Evolutionary conservation across 208 protist genomes (phyloP), one percentile per base, ranked within the genome.

Genomic region (Trypanosoma lewisi): DNA sequence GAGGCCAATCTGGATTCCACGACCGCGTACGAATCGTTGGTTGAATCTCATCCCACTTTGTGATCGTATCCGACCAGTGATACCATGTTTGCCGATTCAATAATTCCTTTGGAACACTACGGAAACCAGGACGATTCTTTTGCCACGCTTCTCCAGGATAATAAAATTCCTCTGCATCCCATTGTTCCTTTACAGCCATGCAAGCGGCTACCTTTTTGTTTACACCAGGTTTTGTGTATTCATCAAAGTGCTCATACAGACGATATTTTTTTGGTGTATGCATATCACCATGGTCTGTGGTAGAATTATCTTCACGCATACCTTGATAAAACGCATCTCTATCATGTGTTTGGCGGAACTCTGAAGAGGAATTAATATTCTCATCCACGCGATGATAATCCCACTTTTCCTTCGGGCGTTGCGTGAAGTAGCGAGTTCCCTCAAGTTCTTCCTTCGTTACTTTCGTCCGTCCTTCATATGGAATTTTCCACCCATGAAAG

Each of bases 81-180:
- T 95, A 95, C 88, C 88, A 95, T 17, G 88, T 95, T 59, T 95
- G 80, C 8, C 76, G 67, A 62, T 95, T 95, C 19, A 95, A 70
- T 31, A 95, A 64, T 74, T 95, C 85, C 74, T 92, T 92, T 4
- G 88, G 88, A 50, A 92, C 85, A 55, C 82, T 88, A 57, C 88
- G 85, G 60, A 95, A 95, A 53, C 85, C 78, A 6, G 88, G 88
- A 11, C 88, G 80, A 73, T 95, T 95, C 51, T 80, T 55, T 64
- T 87, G 72, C 85, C 85, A 95, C 23, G 80, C 85, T 72, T 95
- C 88, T 30, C 88, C 88, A 19, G 88, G 88, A 68, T 95, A 95
- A 80, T 92, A 95, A 58, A 92, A 92, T 70, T 95, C 83, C 34
- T 90, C 77, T 6, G 88, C 65, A 74, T 95, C 85, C 85, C 85